A percentile compares a stretch with the other conserved stretches of the same genome.
Evolutionary conservation across 2,329 filamentous ascomycete species (phyloP).

Genomic region (Diaporthe ampelina): DNA sequence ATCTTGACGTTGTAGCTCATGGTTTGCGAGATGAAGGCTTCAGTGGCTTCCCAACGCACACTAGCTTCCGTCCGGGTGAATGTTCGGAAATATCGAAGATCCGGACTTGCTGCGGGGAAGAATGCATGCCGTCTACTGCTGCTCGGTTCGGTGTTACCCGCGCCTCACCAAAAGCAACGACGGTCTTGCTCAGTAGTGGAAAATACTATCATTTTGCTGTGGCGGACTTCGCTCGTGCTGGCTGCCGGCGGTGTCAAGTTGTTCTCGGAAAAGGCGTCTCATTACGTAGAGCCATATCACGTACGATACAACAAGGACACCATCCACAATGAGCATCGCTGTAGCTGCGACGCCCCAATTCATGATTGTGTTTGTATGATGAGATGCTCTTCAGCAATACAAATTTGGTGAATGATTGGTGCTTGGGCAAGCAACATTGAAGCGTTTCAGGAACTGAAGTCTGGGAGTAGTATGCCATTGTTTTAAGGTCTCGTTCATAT

Average conservation of each 20-base stretch:
- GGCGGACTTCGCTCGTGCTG: too few species aligned
- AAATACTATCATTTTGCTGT: not conserved
- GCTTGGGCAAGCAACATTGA: not conserved
- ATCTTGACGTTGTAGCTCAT: not conserved
- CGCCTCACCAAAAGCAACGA: not conserved
- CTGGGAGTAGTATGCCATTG: not conserved
- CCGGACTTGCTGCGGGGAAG: slow-evolving; percentile 28
- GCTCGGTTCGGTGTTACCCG: not conserved
- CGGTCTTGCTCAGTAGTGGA: not conserved
- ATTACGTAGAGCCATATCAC: slow-evolving; percentile 8
- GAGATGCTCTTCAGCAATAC: not conserved
- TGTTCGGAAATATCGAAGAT: slow-evolving; percentile 11
- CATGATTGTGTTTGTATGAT: not conserved
- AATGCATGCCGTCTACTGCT: not conserved
- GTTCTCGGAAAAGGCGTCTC: not conserved
- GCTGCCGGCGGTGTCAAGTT: not conserved
- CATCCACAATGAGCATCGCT: slow-evolving; percentile 14
- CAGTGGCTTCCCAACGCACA: not conserved
- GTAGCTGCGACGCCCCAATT: slow-evolving; percentile 6
- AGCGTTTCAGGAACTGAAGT: not conserved
- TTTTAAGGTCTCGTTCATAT: not conserved
- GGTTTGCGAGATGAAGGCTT: not conserved
- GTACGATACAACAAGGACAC: not conserved
- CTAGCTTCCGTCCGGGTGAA: not conserved
- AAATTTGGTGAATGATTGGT: too few species aligned